These are phyloP conservation scores for Termitomyces sp. DNA, from an alignment of 768 basidiomycete genomes.

Conservation along the genomic window DNA sequence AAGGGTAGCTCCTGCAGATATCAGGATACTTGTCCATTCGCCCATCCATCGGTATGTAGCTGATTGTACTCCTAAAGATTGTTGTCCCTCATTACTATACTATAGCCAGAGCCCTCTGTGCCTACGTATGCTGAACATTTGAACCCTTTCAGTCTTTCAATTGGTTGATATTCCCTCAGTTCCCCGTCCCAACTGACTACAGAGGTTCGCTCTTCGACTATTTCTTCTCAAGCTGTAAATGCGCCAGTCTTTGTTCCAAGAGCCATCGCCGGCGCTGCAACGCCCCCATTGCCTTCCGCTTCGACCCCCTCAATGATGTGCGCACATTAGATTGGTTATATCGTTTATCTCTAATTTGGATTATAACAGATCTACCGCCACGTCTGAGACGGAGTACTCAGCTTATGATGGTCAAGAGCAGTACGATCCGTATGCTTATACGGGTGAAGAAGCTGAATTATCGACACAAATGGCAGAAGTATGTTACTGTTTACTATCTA, in stretches of 20 bases:
- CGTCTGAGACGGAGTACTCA: conserved; percentile 18
- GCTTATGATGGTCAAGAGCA: conserved; percentile 17
- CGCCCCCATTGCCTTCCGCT: conserved; percentile 27
- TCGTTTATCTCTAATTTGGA: neutral
- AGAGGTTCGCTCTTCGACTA: conserved; percentile 27
- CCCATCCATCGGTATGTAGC: conserved; percentile 66
- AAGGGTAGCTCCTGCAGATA: conserved; percentile 70
- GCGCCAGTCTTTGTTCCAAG: conserved; percentile 87
- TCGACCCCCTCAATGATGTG: conserved; percentile 17
- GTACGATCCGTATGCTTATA: conserved; percentile 24
- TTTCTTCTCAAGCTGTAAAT: conserved; percentile 68
- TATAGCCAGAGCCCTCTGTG: conserved; percentile 21
- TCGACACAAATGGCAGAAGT: conserved; percentile 32
- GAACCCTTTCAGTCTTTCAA: neutral
- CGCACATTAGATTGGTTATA: conserved; percentile 3
- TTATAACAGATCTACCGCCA: conserved; percentile 13
- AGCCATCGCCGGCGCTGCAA: conserved; percentile 23
- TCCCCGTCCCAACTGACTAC: conserved; percentile 14
- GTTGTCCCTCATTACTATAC: neutral
- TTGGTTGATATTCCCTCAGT: neutral
- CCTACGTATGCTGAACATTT: conserved; percentile 24
- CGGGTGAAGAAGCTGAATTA: conserved; percentile 20
- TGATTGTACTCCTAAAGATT: neutral
- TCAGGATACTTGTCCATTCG: conserved; percentile 81
- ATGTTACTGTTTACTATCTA: neutral